These are phyloP conservation scores for Rhynchospora breviuscula DNA, from an alignment of 176 grass and related monocot species.

Conservation along the genomic window DNA sequence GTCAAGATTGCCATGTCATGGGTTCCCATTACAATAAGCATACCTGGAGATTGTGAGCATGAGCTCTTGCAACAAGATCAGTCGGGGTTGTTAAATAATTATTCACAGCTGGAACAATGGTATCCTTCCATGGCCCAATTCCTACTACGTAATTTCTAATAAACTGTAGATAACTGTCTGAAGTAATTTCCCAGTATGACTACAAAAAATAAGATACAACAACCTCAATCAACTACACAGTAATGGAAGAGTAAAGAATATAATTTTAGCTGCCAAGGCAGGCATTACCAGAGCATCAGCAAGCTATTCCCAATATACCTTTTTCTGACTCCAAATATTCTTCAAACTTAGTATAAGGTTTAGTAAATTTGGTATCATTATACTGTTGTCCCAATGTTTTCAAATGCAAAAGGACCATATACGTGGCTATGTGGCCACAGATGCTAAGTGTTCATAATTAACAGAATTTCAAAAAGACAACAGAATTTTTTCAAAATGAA, in stretches of 20 bases:
- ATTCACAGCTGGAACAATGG: slow-evolving; percentile 53
- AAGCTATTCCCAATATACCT: background rate
- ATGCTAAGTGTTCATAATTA: too few species aligned
- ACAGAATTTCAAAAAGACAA: background rate
- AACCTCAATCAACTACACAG: background rate
- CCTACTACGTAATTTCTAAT: slow-evolving; percentile 71
- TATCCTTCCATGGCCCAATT: slow-evolving; percentile 97
- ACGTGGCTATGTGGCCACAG: too few species aligned
- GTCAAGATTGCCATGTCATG: background rate
- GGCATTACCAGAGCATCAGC: background rate
- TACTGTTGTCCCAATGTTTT: background rate
- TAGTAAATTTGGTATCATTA: background rate
- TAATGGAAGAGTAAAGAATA: background rate
- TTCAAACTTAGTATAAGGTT: background rate
- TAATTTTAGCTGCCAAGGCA: background rate
- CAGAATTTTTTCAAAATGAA: background rate
- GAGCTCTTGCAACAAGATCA: slow-evolving; percentile 86
- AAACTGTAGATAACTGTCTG: slow-evolving; percentile 71
- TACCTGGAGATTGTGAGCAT: slow-evolving; percentile 95
- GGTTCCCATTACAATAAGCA: slow-evolving; percentile 12
- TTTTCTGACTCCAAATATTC: background rate
- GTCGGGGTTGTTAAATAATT: slow-evolving; percentile 67
- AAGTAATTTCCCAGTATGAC: slow-evolving; percentile 97
- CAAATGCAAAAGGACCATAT: too few species aligned
- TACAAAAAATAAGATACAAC: slow-evolving; percentile 37